A percentile compares a stretch with the other conserved stretches of the same genome.
Evolutionary conservation across 2,329 filamentous ascomycete genomes (phyloP).

Genomic region (Sporothrix brasiliensis): DNA sequence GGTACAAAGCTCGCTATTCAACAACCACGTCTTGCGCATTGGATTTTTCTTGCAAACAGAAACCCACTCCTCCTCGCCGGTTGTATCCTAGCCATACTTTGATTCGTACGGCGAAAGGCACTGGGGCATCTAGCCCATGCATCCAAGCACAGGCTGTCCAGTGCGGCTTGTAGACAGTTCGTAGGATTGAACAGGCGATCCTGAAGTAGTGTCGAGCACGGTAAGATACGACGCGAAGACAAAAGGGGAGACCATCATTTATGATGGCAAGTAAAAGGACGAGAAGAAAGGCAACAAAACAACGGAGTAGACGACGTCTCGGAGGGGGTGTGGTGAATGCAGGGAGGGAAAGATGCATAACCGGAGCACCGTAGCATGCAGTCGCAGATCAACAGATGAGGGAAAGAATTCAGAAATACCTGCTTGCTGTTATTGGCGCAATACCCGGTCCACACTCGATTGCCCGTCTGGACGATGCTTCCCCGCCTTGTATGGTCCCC

Average conservation of each 20-base stretch:
- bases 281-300: neutral
- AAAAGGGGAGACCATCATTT: too few species aligned
- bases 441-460: neutral
- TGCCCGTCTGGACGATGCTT: neutral
- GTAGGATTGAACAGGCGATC: neutral
- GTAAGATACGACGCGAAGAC: neutral
- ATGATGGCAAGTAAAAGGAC: neutral
- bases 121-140: neutral
- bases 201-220: neutral
- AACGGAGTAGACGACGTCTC: neutral
- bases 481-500: neutral
- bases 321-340: neutral
- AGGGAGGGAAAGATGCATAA: constrained; percentile 9
- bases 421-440: neutral
- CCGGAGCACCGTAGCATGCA: constrained; percentile 19
- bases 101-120: neutral
- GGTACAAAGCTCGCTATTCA: neutral
- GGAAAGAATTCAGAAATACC: neutral
- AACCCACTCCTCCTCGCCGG: neutral
- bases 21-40: neutral
- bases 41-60: neutral
- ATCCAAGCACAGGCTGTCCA: neutral
- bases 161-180: neutral
- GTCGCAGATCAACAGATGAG: neutral
- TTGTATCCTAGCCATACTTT: neutral